These are phyloP conservation scores for Penicillium sp. DNA, from an alignment of 2,329 filamentous ascomycete genomes.

Conservation along the genomic window DNA sequence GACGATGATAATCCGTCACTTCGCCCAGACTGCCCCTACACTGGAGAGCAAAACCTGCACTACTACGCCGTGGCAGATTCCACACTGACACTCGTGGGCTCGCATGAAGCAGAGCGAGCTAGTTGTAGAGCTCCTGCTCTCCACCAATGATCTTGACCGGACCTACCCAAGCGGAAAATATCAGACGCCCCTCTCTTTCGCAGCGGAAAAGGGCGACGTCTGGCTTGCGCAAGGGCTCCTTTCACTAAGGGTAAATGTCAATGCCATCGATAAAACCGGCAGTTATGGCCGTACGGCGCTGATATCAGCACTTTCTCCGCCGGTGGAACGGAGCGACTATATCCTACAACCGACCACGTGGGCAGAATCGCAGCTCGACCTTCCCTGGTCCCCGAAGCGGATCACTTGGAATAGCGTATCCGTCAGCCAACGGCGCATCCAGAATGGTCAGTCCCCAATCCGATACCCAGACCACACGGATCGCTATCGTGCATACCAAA, in stretches of 20 bases:
- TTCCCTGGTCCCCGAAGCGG: neutral
- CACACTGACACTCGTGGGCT: neutral
- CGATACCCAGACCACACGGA: neutral
- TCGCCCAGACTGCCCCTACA: neutral
- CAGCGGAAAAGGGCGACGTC: neutral
- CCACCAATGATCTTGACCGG: neutral
- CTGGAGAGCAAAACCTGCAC: neutral
- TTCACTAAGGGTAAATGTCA: neutral
- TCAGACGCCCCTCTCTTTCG: neutral
- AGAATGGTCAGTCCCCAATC: neutral
- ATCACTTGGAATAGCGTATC: neutral
- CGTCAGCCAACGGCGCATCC: neutral
- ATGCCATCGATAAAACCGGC: neutral
- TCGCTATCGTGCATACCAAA: neutral
- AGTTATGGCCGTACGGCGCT: neutral
- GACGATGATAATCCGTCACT: neutral
- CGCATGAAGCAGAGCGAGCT: neutral
- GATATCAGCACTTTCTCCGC: neutral
- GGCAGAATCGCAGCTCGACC: neutral
- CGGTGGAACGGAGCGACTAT: neutral
- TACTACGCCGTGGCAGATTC: neutral
- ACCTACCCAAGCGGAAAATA: neutral
- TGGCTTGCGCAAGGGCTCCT: neutral
- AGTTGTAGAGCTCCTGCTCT: neutral
- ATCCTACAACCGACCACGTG: neutral